A percentile compares a stretch with the other conserved stretches of the same genome.
Conservation (phyloP, 2,329 filamentous ascomycete genomes). For the Sporothrix mexicana region DNA sequence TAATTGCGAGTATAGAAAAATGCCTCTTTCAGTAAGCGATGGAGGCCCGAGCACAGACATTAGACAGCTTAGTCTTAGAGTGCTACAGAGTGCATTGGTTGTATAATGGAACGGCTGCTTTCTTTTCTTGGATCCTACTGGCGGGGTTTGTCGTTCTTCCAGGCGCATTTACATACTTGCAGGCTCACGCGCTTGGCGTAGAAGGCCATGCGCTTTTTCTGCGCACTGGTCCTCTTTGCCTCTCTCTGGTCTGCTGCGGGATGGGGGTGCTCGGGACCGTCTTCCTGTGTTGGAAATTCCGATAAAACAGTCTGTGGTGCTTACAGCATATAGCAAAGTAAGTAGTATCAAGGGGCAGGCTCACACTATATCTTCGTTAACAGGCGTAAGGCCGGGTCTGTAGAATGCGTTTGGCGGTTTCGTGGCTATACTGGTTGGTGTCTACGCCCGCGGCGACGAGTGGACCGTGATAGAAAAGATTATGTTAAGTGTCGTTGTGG, state of each 20-base stretch:
- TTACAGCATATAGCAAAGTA: slow-evolving; percentile 5
- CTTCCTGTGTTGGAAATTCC: neutral
- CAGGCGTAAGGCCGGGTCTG: neutral
- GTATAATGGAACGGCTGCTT: slow-evolving; percentile 3
- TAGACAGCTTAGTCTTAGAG: neutral
- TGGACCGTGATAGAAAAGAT: slow-evolving; percentile 4
- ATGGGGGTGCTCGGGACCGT: neutral
- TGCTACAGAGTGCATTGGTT: neutral
- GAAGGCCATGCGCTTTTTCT: neutral
- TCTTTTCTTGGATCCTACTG: slow-evolving; percentile 5
- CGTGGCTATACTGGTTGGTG: neutral
- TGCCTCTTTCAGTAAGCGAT: slow-evolving; percentile 4
- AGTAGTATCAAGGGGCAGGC: neutral
- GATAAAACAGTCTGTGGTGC: neutral
- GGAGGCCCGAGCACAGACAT: neutral
- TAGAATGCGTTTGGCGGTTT: neutral
- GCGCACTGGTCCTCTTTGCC: neutral
- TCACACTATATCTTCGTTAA: neutral
- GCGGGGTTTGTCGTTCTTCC: slow-evolving; percentile 2
- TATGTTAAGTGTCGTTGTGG: neutral
- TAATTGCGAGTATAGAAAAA: neutral
- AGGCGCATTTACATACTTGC: slow-evolving; percentile 1
- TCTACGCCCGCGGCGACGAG: slow-evolving; percentile 2
- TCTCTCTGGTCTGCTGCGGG: neutral
- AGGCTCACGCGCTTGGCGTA: neutral